A percentile compares a stretch with the other conserved stretches of the same genome.
phyloP scores from a whole-genome alignment of 2,329 filamentous ascomycete genomes.

The Graphilbum sp. region DNA sequence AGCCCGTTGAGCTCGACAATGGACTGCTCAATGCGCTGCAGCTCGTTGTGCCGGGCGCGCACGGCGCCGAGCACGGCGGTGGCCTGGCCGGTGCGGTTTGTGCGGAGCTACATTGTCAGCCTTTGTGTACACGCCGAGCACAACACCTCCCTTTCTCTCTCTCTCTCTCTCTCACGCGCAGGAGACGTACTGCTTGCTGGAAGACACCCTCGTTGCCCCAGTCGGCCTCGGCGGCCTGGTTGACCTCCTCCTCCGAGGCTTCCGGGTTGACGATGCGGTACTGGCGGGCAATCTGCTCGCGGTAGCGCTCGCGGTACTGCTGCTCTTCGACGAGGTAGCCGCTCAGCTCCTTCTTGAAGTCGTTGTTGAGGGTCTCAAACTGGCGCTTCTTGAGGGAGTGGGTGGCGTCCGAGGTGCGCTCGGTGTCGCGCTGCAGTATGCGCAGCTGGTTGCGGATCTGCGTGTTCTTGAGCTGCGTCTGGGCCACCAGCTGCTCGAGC shows the following conservation, averaged over 20 bases:
- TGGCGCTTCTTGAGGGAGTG: conserved; percentile 55
- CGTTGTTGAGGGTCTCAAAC: conserved; percentile 50
- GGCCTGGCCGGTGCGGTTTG: conserved; percentile 59
- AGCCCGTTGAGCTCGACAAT: conserved; percentile 52
- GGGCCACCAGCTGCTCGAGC: conserved; percentile 49
- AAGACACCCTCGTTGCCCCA: conserved; percentile 71
- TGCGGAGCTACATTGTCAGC: conserved; percentile 40
- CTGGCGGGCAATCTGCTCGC: conserved; percentile 64
- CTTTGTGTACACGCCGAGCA: no score
- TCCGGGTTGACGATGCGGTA: conserved; percentile 71
- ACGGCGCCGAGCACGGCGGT: conserved; percentile 61
- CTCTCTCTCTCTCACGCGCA: no score
- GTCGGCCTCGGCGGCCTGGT: conserved; percentile 50
- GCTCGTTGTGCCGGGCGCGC: conserved; percentile 67
- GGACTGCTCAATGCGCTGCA: conserved; percentile 64
- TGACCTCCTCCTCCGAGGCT: conserved; percentile 57
- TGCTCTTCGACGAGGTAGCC: conserved; percentile 57
- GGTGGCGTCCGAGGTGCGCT: conserved; percentile 41
- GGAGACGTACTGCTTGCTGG: conserved; percentile 54
- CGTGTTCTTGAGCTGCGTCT: conserved; percentile 59
- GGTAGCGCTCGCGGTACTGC: conserved; percentile 53
- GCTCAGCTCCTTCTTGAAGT: conserved; percentile 56
- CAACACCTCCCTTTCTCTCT: no score
- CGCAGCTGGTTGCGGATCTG: conserved; percentile 67
- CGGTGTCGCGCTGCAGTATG: conserved; percentile 53